These are phyloP conservation scores for Mycena floridula DNA, from an alignment of 768 basidiomycete species.

Conservation along the genomic window DNA sequence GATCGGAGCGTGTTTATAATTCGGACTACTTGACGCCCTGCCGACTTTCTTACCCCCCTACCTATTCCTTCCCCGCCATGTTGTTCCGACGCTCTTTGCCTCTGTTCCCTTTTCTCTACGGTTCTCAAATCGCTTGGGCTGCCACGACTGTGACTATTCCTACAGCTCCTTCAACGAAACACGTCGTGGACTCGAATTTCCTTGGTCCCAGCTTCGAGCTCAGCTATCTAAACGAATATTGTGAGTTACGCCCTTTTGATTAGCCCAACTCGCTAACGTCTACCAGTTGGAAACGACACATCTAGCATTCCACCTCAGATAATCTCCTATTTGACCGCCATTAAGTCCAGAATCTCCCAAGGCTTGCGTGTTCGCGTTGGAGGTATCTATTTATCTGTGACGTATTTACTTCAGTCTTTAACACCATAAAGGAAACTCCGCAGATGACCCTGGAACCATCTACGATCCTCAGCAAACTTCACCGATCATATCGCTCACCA, in stretches of 20 bases:
- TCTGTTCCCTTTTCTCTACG: too few species aligned
- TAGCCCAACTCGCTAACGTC: background rate
- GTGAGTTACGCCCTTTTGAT: too few species aligned
- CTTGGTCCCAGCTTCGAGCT: slow-evolving; percentile 63
- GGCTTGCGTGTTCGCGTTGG: too few species aligned
- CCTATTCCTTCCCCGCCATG: too few species aligned
- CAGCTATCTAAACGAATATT: slow-evolving; percentile 52
- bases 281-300: slow-evolving; percentile 46
- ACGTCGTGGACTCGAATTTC: slow-evolving; percentile 47
- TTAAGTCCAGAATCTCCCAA: too few species aligned
- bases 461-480: slow-evolving; percentile 35
- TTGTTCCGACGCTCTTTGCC: too few species aligned
- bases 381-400: slow-evolving; percentile 43
- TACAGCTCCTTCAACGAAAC: slow-evolving; percentile 23
- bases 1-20: too few species aligned
- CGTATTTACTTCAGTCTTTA: slow-evolving; percentile 33
- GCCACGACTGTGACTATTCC: slow-evolving; percentile 24
- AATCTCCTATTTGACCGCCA: slow-evolving; percentile 59
- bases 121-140: too few species aligned
- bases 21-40: too few species aligned
- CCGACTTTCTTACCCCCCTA: too few species aligned
- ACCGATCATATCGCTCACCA: slow-evolving; percentile 34
- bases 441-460: slow-evolving; percentile 34
- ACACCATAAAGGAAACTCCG: slow-evolving; percentile 47
- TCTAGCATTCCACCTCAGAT: slow-evolving; percentile 44